Base-by-base conservation (phyloP, 305 asterid species). In the Nicotiana rustica region DNA sequence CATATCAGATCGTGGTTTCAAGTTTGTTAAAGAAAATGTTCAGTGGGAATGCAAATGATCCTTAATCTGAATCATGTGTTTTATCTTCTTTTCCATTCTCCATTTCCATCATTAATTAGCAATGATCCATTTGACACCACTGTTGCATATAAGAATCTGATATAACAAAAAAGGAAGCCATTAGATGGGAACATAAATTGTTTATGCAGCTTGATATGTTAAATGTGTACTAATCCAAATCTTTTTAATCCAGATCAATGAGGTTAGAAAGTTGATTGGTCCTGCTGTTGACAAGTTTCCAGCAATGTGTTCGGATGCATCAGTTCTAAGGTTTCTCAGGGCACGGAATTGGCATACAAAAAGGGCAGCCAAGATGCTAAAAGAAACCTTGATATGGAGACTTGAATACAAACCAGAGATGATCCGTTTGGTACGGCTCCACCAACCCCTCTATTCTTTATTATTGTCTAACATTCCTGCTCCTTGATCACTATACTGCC, bases 351-450 rank as follows among this genome's bases (percentile, higher is more conserved):
- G 89, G 90, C 88, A 86, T 75, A 62, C 91, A 29, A 87, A 82
- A 80, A 88, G 83, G 81, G 91, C 93, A 14, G 81, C 89, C 25
- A 90, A 86, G 85, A 88, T 90, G 92, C 77, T 92, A 57, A 90
- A 90, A 87, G 95, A 90, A 44, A 82, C 91, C 49, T 55, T 90
- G 21, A 89, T 87, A 84, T 92, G 95, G 95, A 90, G 95, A 68
- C 81, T 84, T 64, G 86, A 87, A 70, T 89, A 83, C 88, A 92
- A 84, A 70, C 92, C 93, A 55, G 92, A 90, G 76, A 86, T 84
- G 85, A 90, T 92, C 59, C 85, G 76, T 31, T 92, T 93, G 95
- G 95, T 90, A 88, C 12, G 69, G 17, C n/a, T 35, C 67, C 12
- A 6, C 25, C 25, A 25, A 12, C 31, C 10, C 17, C 33, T 65